Base-by-base conservation (phyloP, 129 eudicot genomes). In the Centrapalus pauciflorus region DNA sequence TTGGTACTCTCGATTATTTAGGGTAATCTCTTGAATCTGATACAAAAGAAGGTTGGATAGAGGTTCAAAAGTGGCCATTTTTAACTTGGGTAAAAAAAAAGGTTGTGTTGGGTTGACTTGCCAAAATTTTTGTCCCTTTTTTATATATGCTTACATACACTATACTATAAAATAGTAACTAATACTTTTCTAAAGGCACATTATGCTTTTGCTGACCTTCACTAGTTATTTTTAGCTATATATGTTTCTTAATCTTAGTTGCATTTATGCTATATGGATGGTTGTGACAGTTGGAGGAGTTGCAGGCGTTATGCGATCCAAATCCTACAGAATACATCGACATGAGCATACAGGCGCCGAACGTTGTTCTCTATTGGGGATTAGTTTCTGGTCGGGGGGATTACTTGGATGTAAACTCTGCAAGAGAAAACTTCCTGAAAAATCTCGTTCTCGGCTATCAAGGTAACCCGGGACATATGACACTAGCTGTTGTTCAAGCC, bases 341-440 rank as follows among this genome's bases (percentile, higher is more conserved):
- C 16, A 21, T 3, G 7, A 51, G 51, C 57, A 50, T 68, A 23
- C 17, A 12, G 8, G 68, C 48, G 50, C 90, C 95, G 7, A 82
- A 77, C 28, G 58, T 77, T 6, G 86, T 79, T 70, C 84, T 79
- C 32, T 88, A 79, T 66, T 84, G 95, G 95, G 95, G 86, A 40
- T 23, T 88, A 40, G 66, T 71, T 12, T 73, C 75, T 0, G 71
- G 57, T 2, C 55, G 61, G 37, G 67, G 70, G 35, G 55, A 64
- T 41, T 34, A 17, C 58, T 23, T 69, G 51, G 69, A 79, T 30
- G 14, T 75, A 49, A 50, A 54, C 10, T 17, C 32, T 2, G 77
- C 76, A 1, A 64, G 52, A 45, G 56, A 70, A 46, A 79, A 76
- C 5, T 87, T 84, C 58, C 57, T 58, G 80, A 79, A 43, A 64